Evolutionary conservation across 345 rosid genomes (phyloP).

Genomic region (Populus tremula): DNA sequence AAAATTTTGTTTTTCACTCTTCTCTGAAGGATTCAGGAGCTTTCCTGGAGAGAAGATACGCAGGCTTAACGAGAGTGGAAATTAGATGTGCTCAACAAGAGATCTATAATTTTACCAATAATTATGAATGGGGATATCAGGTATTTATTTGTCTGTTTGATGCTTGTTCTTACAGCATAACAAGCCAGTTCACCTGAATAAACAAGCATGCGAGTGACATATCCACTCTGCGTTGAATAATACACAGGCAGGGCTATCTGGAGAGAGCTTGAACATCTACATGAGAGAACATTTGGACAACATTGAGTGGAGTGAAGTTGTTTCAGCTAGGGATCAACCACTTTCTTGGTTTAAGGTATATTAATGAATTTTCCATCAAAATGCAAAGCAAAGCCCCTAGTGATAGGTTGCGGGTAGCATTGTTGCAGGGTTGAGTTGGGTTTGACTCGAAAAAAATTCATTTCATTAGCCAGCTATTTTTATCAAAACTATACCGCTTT

Average conservation of each 20-base stretch:
- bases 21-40: constrained; percentile 36
- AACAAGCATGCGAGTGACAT: no score
- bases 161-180: neutral
- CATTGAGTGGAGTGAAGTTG: constrained; percentile 44
- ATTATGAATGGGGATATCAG: constrained; percentile 63
- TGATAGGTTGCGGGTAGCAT: neutral
- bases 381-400: neutral
- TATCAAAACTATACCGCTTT: no score
- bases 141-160: constrained; percentile 19
- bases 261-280: constrained; percentile 48
- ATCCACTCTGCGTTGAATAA: neutral
- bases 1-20: no score
- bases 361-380: neutral
- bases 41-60: constrained; percentile 47
- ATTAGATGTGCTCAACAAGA: constrained; percentile 16
- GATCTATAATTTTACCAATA: constrained; percentile 31
- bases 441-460: no score
- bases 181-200: neutral
- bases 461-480: no score
- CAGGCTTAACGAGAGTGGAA: constrained; percentile 47
- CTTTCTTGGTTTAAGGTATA: constrained; percentile 77
- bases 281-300: constrained; percentile 25
- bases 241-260: constrained; percentile 54
- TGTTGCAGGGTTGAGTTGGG: no score
- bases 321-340: constrained; percentile 19